Conservation (phyloP, 768 basidiomycete species). For the Neoboletus magnificus region DNA sequence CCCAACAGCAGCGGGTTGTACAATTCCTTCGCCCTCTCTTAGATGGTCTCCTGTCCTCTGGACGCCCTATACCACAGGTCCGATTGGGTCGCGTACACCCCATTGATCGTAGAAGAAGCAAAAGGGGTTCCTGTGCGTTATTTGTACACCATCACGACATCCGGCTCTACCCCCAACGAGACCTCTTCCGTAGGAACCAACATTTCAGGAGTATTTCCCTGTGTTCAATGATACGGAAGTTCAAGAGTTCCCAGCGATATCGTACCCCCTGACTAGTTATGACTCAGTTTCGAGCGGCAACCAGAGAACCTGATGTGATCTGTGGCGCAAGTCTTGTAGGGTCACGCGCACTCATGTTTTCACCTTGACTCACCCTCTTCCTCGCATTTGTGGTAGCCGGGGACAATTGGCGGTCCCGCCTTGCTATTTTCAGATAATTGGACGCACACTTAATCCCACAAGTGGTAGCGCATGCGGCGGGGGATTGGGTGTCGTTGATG, state of each 20-base stretch:
- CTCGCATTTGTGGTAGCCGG: constrained; percentile 29
- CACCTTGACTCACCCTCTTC: neutral
- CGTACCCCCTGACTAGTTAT: constrained; percentile 45
- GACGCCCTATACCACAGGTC: too few species aligned
- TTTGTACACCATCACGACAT: neutral
- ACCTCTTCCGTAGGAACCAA: constrained; percentile 44
- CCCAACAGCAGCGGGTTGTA: constrained; percentile 39
- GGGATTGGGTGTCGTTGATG: constrained; percentile 68
- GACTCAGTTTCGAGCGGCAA: constrained; percentile 43
- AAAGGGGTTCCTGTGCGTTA: neutral
- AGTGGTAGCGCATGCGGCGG: constrained; percentile 40
- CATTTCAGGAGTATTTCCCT: constrained; percentile 42
- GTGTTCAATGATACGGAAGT: constrained; percentile 39
- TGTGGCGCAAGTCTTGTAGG: constrained; percentile 46
- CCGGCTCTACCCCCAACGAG: constrained; percentile 59
- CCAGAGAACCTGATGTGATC: constrained; percentile 48
- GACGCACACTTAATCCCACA: too few species aligned
- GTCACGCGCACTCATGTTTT: neutral
- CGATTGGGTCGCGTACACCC: too few species aligned
- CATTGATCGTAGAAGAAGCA: too few species aligned
- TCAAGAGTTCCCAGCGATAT: constrained; percentile 31
- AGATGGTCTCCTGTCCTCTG: constrained; percentile 32
- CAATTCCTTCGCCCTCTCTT: constrained; percentile 50
- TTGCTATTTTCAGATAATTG: constrained; percentile 30
- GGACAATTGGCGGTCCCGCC: constrained; percentile 45